Conservation (phyloP, 2,329 filamentous ascomycete genomes). For the Tolypocladium pustulatum region DNA sequence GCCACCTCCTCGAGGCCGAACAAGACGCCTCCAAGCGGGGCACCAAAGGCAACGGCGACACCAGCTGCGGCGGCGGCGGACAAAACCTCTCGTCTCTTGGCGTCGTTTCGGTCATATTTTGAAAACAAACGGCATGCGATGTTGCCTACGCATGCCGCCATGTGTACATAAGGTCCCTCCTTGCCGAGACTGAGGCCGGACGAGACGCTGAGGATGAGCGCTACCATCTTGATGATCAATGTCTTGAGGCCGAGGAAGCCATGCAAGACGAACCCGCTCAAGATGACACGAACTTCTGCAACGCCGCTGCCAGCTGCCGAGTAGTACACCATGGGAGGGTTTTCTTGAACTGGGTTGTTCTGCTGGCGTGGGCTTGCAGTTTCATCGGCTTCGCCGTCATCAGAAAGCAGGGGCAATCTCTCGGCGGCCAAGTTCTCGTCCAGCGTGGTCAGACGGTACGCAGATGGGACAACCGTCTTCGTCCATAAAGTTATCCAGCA, state of each 20-base stretch:
- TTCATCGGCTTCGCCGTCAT: conserved; percentile 31
- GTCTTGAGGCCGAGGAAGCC: conserved; percentile 88
- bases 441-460: conserved; percentile 74
- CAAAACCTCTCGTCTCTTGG: conserved; percentile 85
- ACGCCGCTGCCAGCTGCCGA: conserved; percentile 93
- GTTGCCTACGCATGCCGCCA: conserved; percentile 89
- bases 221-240: conserved; percentile 72
- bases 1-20: conserved; percentile 93
- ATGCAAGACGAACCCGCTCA: conserved; percentile 96
- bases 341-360: conserved; percentile 22
- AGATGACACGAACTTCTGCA: conserved; percentile 91
- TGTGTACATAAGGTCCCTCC: conserved; percentile 94
- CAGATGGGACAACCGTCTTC: conserved; percentile 88
- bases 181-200: conserved; percentile 92
- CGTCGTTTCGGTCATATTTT: conserved; percentile 92
- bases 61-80: conserved; percentile 86
- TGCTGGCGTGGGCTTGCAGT: conserved; percentile 31
- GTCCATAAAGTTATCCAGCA: conserved; percentile 78
- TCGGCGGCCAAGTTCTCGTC: conserved; percentile 85
- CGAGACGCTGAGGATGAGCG: conserved; percentile 76
- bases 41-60: conserved; percentile 89
- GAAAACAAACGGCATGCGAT: conserved; percentile 87
- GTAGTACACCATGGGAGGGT: conserved; percentile 81
- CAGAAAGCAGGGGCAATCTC: conserved; percentile 22
- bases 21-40: conserved; percentile 75